These are phyloP conservation scores for Megacollybia platyphylla DNA, from an alignment of 1,284 basidiomycete genomes.

Conservation along the genomic window DNA sequence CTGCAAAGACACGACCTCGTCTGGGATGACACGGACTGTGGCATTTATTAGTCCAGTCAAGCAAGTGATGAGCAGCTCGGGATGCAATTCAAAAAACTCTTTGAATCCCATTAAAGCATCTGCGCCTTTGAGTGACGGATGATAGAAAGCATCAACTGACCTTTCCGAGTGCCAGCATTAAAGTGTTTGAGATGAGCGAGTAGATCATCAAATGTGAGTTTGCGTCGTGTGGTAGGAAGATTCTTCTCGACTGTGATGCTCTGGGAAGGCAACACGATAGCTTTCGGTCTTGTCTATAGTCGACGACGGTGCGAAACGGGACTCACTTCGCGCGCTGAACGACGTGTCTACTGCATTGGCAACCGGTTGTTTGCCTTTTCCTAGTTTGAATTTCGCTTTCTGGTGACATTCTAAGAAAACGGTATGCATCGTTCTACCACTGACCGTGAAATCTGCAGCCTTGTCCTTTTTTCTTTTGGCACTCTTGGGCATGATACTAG, in stretches of 20 bases:
- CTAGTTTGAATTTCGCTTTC: conserved; percentile 95
- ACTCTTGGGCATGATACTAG: conserved; percentile 65
- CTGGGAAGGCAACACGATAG: conserved; percentile 84
- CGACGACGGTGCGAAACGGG: neutral
- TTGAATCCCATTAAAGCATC: conserved; percentile 76
- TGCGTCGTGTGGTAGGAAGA: conserved; percentile 63
- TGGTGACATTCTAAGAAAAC: conserved; percentile 17
- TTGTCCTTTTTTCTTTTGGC: conserved; percentile 80
- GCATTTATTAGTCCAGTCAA: conserved; percentile 56
- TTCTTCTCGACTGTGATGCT: conserved; percentile 52
- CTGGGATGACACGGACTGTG: conserved; percentile 62
- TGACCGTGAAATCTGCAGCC: conserved; percentile 77
- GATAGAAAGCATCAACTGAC: conserved; percentile 17
- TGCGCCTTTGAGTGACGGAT: conserved; percentile 13
- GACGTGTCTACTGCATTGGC: conserved; percentile 90
- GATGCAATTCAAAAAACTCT: conserved; percentile 66
- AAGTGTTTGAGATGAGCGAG: conserved; percentile 78
- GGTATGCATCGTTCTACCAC: conserved; percentile 8
- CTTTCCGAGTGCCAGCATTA: conserved; percentile 63
- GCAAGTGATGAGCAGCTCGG: conserved; percentile 40
- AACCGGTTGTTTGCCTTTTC: conserved; percentile 80
- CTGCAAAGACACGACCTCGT: conserved; percentile 47
- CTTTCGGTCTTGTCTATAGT: conserved; percentile 24
- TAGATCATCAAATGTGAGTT: conserved; percentile 71
- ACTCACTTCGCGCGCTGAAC: conserved; percentile 82